phyloP scores from a whole-genome alignment of 139 green algal species.

The Edaphochlamys debaryana region DNA sequence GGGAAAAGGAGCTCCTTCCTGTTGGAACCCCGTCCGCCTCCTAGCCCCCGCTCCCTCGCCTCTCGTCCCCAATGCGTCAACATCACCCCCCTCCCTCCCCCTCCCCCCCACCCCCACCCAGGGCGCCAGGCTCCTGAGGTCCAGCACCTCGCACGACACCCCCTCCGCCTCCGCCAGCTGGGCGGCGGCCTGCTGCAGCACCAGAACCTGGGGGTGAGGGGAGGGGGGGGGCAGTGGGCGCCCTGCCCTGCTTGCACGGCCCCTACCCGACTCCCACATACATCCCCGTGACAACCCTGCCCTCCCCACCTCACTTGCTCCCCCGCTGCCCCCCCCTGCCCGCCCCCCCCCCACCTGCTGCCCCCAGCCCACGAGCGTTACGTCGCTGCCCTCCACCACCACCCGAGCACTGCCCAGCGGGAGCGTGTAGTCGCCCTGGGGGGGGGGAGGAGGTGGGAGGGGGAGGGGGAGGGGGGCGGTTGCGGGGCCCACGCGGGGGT shows the following conservation, averaged over 20 bases:
- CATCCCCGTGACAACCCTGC: neutral
- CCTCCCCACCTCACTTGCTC: neutral
- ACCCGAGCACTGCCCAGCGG: constrained; percentile 79
- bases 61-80: too few relatives aligned
- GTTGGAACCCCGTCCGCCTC: neutral
- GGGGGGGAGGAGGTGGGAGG: neutral
- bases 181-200: constrained; percentile 33
- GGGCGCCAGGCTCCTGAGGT: constrained; percentile 88
- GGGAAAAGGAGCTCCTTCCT: neutral
- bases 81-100: neutral
- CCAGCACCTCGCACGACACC: constrained; percentile 87
- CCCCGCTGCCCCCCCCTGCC: neutral
- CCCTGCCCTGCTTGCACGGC: too few relatives aligned
- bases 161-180: neutral
- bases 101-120: constrained; percentile 59
- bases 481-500: too few relatives aligned
- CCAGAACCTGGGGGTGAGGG: constrained; percentile 44
- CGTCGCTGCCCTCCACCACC: constrained; percentile 72
- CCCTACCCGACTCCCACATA: too few relatives aligned
- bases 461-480: neutral
- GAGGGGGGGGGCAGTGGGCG: neutral
- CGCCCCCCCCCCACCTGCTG: constrained; percentile 77
- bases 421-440: constrained; percentile 71
- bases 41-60: too few relatives aligned
- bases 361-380: constrained; percentile 95